A percentile compares a stretch with the other conserved stretches of the same genome.
phyloP scores from a whole-genome alignment of 331 rosid genomes.

The Arachis monticola region DNA sequence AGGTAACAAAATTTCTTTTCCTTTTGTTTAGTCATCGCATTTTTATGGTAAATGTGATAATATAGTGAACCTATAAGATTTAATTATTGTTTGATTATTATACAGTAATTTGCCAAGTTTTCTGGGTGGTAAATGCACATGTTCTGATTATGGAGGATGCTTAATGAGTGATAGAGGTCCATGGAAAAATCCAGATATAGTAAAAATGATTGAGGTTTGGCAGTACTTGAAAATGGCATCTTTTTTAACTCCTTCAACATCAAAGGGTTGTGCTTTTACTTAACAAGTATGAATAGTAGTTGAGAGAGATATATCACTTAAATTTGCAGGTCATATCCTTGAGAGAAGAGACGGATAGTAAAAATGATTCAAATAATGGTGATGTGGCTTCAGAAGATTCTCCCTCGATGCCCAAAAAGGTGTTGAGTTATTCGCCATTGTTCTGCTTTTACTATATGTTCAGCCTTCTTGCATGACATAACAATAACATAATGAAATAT shows the following conservation, averaged over 20 bases:
- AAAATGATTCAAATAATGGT: constrained; percentile 23
- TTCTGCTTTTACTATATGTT: not conserved
- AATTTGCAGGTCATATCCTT: constrained; percentile 56
- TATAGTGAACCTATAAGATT: not conserved
- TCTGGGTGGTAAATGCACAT: constrained; percentile 82
- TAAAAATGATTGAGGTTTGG: constrained; percentile 69
- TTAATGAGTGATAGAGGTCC: constrained; percentile 85
- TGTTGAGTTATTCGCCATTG: constrained; percentile 34
- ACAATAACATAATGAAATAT: not conserved
- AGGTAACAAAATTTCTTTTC: constrained; percentile 53
- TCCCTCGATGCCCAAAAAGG: constrained; percentile 31
- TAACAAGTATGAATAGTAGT: not conserved
- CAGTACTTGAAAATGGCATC: not conserved
- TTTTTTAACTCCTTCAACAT: not conserved
- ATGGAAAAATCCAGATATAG: constrained; percentile 69
- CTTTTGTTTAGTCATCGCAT: not conserved
- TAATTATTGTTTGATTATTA: constrained; percentile 22
- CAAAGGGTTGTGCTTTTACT: too few relatives aligned
- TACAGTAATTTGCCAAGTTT: constrained; percentile 83
- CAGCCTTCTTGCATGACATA: not conserved
- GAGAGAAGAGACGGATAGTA: constrained; percentile 40
- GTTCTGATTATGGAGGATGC: constrained; percentile 82
- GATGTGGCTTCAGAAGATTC: constrained; percentile 36
- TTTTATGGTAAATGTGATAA: not conserved
- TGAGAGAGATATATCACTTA: constrained; percentile 23